Evolutionary conservation across 257 asterid genomes (phyloP), one percentile per base, ranked within the genome.

Genomic region (Fraxinus quadrangulata): DNA sequence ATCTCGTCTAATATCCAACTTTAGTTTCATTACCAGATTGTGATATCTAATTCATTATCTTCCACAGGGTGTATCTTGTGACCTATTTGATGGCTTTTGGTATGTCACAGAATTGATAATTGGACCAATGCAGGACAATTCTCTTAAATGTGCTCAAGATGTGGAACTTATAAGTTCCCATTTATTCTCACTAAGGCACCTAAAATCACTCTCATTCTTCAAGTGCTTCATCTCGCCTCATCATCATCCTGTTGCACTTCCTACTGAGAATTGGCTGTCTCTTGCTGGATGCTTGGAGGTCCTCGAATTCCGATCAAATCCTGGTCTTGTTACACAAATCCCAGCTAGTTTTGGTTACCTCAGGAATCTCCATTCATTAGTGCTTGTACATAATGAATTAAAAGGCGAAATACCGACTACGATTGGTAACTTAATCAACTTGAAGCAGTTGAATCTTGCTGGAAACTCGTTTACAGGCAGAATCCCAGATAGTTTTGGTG

Each of bases 51-150:
- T 54, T 54, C 26, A 19, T 54, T 4, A 63, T 28, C 39, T 77
- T 69, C 45, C 67, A 74, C 98, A 95, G 97, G 99, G 98, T 37
- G 97, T 93, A 69, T 86, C 97, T 17, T 95, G 98, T 89, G 99
- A 95, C 84, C 79, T 92, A 2, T 85, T 81, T 78, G 87, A 92
- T 85, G 98, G 93, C 7, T 88, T 90, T 75, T 95, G 99, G 99
- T 89, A 88, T 78, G 98, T 89, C 21, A 93, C 98, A 5, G 92
- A 87, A 75, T 77, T 93, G 76, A 89, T 80, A 79, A 84, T 95
- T 49, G 99, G 99, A 9, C 93, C 92, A 42, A 79, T 93, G 81
- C 96, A 89, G 74, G 99, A 95, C 13, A 95, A 95, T 81, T 95
- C 99, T 31, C 90, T 93, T 21, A 81, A 8, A 1, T 95, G 99